Base-by-base conservation (phyloP, 345 rosid genomes). In the Mangifera indica region DNA sequence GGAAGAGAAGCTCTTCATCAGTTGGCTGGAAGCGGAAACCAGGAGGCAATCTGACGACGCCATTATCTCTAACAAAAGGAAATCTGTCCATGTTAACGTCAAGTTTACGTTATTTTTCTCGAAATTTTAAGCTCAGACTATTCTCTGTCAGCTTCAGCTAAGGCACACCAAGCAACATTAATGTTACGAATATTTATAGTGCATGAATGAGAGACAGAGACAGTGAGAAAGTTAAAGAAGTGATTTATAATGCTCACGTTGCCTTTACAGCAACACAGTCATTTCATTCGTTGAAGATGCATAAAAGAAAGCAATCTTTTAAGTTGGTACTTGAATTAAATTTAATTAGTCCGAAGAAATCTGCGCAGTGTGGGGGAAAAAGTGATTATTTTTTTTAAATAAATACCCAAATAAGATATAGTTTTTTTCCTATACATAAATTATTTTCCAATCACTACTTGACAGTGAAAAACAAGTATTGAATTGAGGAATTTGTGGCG, bases 21-120 rank as follows among this genome's bases (percentile, higher is more conserved):
- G 89, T 88, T 0, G 96, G 96, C 69, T 88, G 88, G 58, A 90
- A 90, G 15, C 91, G 72, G 72, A 90, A 90, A 13, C 96, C 93
- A 0, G 93, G 93, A 25, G 93, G 96, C 65, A 90, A 72, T 70
- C 82, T 85, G 72, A 73, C 82, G 26, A 69, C 72, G 70, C 88
- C 86, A 69, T 37, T 7, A 6, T 80, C 74, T 66, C 71, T 76
- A 20, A 76, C 81, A 51, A 82, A 82, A 37, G 71, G 79, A 40
- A 76, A 72, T 72, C 66, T 81, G 65, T 77, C 81, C 85, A 81
- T 77, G 13, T 58, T 85, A 85, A 73, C n/a, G 7, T 11, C 32
- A 60, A 48, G 20, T 21, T 34, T 25, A 65, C 25, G 9, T n/a
- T 24, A 13, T 34, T 22, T 79, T 73, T 55, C 14, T 54, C 29